These are phyloP conservation scores for Hymenoscyphus scutula DNA, from an alignment of 2,329 filamentous ascomycete species.

Conservation along the genomic window DNA sequence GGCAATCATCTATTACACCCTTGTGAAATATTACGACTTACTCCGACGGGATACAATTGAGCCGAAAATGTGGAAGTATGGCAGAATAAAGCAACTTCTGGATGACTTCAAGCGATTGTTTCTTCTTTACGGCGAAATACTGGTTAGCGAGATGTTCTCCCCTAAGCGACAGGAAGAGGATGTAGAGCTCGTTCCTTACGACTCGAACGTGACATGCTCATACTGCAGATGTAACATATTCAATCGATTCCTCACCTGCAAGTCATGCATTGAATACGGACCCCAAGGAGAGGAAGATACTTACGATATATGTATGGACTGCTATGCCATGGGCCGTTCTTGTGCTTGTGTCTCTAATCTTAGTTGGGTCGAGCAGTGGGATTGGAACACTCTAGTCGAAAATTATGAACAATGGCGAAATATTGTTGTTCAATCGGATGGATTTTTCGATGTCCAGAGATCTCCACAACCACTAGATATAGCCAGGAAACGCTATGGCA, in stretches of 20 bases:
- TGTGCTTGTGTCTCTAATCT: constrained; percentile 84
- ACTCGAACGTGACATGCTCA: constrained; percentile 90
- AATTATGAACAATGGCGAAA: constrained; percentile 82
- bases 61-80: constrained; percentile 43
- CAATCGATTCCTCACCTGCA: constrained; percentile 93
- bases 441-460: constrained; percentile 60
- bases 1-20: constrained; percentile 84
- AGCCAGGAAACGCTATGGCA: constrained; percentile 63
- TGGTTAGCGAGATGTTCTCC: constrained; percentile 84
- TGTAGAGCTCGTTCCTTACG: constrained; percentile 75
- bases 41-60: constrained; percentile 47
- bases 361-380: constrained; percentile 90
- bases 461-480: constrained; percentile 71
- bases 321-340: constrained; percentile 94
- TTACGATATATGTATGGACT: constrained; percentile 98
- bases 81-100: constrained; percentile 64
- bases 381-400: constrained; percentile 72
- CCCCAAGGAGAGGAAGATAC: constrained; percentile 73
- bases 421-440: constrained; percentile 72
- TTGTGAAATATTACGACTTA: constrained; percentile 74
- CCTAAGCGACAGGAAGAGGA: constrained; percentile 59
- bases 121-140: constrained; percentile 69
- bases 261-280: constrained; percentile 69
- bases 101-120: constrained; percentile 83
- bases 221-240: constrained; percentile 97